These are phyloP conservation scores for Grigorovia transvaalensis DNA, from an alignment of 805 yeast species.

Conservation along the genomic window DNA sequence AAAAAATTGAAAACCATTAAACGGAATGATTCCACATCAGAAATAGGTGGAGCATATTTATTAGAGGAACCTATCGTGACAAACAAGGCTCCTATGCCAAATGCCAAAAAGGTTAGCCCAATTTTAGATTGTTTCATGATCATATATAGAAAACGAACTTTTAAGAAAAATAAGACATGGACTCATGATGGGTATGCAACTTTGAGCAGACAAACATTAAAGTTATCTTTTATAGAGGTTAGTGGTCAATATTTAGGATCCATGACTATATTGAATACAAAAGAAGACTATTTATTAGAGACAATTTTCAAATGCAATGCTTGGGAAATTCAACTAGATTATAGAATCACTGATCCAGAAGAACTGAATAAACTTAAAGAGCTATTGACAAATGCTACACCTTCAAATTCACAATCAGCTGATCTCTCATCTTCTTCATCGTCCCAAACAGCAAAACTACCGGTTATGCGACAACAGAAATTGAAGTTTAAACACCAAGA, in stretches of 20 bases:
- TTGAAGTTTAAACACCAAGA: no score
- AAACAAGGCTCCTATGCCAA: background rate
- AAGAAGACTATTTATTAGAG: slow-evolving; percentile 24
- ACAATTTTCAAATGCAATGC: slow-evolving; percentile 41
- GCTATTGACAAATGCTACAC: background rate
- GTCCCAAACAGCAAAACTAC: background rate
- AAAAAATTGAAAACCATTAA: background rate
- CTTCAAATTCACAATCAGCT: background rate
- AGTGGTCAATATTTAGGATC: slow-evolving; percentile 25
- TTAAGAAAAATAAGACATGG: slow-evolving; percentile 85
- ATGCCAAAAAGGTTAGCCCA: background rate
- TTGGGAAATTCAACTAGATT: slow-evolving; percentile 55
- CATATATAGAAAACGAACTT: slow-evolving; percentile 61
- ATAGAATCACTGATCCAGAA: slow-evolving; percentile 27
- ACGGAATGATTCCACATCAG: background rate
- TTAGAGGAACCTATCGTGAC: background rate
- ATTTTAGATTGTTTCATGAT: slow-evolving; percentile 25
- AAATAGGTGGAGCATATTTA: background rate
- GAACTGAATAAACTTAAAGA: slow-evolving; percentile 10
- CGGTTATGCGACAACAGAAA: background rate
- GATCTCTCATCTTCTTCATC: background rate
- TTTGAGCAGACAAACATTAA: slow-evolving; percentile 17
- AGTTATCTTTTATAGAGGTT: slow-evolving; percentile 20
- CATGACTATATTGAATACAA: slow-evolving; percentile 7
- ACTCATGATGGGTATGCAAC: slow-evolving; percentile 74